Evolutionary conservation across 2,329 filamentous ascomycete species (phyloP).

Genomic region (Verruconis gallopava): DNA sequence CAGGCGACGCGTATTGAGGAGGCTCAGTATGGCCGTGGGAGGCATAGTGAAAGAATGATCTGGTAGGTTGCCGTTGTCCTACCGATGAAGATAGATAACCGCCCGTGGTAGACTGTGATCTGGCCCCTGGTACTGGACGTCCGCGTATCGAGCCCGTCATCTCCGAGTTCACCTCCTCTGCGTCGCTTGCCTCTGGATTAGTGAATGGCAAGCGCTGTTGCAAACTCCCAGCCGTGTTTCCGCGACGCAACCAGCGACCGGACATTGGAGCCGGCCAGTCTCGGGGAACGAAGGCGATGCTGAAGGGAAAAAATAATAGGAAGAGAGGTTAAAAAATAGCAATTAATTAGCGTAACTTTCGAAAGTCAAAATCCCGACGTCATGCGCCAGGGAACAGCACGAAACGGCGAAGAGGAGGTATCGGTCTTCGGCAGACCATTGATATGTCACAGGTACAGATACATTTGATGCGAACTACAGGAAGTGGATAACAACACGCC

Average conservation of each 20-base stretch:
- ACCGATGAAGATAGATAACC: constrained; percentile 12
- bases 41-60: constrained; percentile 58
- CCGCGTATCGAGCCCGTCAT: constrained; percentile 3
- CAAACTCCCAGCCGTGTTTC: neutral
- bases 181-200: constrained; percentile 8
- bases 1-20: constrained; percentile 58
- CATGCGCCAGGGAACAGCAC: no score
- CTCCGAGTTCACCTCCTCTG: constrained; percentile 3
- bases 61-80: constrained; percentile 43
- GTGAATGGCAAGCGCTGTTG: constrained; percentile 10
- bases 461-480: no score
- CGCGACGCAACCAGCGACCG: neutral
- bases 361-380: no score
- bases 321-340: no score
- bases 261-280: constrained; percentile 1
- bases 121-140: neutral
- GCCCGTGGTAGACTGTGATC: neutral
- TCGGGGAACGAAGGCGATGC: no score
- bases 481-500: no score
- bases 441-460: no score
- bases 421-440: no score
- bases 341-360: no score
- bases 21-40: constrained; percentile 51
- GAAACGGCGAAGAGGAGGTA: no score
- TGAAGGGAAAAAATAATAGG: no score